phyloP scores from a whole-genome alignment of 2,329 filamentous ascomycete species.

The Talaromyces sp. region DNA sequence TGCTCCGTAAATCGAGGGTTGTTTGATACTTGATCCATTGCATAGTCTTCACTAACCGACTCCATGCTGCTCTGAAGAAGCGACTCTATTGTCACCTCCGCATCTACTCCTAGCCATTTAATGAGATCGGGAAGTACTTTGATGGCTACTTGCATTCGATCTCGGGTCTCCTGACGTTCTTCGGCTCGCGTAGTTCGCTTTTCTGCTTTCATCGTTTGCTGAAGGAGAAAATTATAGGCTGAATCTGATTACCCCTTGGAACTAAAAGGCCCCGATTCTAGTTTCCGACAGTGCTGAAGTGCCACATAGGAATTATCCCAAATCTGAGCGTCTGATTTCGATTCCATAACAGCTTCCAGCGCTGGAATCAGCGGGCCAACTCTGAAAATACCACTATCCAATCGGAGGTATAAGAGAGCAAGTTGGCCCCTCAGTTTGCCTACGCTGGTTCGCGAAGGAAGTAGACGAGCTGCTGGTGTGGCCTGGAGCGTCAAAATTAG shows the following conservation, averaged over 20 bases:
- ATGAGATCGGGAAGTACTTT: neutral
- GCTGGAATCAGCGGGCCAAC: neutral
- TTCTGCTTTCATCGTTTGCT: neutral
- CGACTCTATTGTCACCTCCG: neutral
- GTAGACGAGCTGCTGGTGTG: neutral
- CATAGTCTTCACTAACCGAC: neutral
- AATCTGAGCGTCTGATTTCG: neutral
- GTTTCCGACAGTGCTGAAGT: no score
- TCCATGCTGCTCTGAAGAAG: neutral
- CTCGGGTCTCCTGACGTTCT: neutral
- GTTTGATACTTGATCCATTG: neutral
- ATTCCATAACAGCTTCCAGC: neutral
- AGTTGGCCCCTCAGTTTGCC: slow-evolving; percentile 1
- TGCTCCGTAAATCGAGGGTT: neutral
- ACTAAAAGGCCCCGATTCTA: no score
- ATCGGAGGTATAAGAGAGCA: neutral
- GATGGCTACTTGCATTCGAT: neutral
- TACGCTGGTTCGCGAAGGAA: neutral
- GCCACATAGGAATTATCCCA: neutral
- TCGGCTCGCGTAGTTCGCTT: neutral
- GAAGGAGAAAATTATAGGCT: neutral
- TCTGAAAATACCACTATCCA: neutral
- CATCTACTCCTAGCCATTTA: neutral
- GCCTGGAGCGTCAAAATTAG: neutral
- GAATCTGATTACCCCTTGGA: no score